phyloP scores from a whole-genome alignment of 768 basidiomycete genomes.

The Tylopilus sp. region DNA sequence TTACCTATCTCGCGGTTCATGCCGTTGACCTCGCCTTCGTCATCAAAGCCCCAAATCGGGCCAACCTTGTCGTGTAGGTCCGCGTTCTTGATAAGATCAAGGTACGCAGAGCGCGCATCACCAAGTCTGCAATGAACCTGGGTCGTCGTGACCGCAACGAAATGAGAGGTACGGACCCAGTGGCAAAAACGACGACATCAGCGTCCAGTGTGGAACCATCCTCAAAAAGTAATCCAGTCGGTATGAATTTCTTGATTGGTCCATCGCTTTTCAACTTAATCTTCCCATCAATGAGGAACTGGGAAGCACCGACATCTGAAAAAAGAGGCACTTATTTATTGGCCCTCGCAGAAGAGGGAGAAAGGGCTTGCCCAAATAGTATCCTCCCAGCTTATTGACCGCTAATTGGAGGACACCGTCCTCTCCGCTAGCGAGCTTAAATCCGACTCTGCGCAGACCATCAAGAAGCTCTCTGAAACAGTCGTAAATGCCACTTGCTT shows the following conservation, averaged over 20 bases:
- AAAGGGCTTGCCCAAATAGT: slow-evolving; percentile 53
- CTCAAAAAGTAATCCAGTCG: slow-evolving; percentile 21
- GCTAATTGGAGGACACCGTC: slow-evolving; percentile 47
- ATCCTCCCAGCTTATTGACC: slow-evolving; percentile 54
- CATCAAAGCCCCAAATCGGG: slow-evolving; percentile 30
- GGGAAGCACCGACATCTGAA: slow-evolving; percentile 39
- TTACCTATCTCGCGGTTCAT: slow-evolving; percentile 48
- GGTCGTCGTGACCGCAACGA: too few relatives aligned
- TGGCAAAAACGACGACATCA: slow-evolving; percentile 38
- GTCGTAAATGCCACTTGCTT: not conserved
- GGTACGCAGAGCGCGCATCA: too few relatives aligned
- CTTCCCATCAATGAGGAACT: slow-evolving; percentile 42
- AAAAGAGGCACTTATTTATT: too few relatives aligned
- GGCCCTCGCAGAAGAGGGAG: not conserved
- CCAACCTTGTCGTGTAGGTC: slow-evolving; percentile 20
- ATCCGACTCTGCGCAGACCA: slow-evolving; percentile 54
- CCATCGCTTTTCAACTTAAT: slow-evolving; percentile 41
- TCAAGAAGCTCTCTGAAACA: slow-evolving; percentile 40
- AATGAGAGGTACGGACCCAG: slow-evolving; percentile 20
- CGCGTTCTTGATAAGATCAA: slow-evolving; percentile 18
- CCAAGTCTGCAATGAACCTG: too few relatives aligned
- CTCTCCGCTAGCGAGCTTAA: slow-evolving; percentile 49
- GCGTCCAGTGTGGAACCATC: slow-evolving; percentile 39
- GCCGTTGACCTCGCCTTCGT: slow-evolving; percentile 29
- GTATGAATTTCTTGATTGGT: slow-evolving; percentile 33